Conservation (phyloP, 1,284 basidiomycete genomes). For the Ganoderma sp. region DNA sequence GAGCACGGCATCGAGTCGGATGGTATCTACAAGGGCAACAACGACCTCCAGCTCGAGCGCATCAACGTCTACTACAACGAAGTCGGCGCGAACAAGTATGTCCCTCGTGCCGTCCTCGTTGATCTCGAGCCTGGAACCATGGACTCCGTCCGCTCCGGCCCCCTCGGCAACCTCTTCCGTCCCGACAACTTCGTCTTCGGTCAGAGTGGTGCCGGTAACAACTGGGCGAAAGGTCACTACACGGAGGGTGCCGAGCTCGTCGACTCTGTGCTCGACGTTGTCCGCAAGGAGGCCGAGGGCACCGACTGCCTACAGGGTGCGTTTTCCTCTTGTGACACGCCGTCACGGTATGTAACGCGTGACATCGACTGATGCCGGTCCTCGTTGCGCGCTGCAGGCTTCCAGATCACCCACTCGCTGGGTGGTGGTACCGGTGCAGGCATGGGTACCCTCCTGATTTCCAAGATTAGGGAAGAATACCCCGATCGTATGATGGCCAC, state of each 20-base stretch:
- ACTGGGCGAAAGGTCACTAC: conserved; percentile 96
- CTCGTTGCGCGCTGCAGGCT: conserved; percentile 60
- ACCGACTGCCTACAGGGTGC: conserved; percentile 91
- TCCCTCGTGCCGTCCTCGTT: conserved; percentile 93
- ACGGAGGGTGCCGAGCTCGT: conserved; percentile 97
- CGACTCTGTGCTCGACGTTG: conserved; percentile 89
- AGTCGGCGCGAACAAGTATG: conserved; percentile 91
- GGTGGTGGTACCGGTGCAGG: conserved; percentile 97
- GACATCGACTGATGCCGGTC: conserved; percentile 26
- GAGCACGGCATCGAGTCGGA: conserved; percentile 96
- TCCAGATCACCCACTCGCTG: conserved; percentile 96
- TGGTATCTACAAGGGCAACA: conserved; percentile 92
- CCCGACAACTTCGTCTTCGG: conserved; percentile 96
- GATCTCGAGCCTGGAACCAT: conserved; percentile 98
- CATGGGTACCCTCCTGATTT: conserved; percentile 89
- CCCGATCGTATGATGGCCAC: conserved; percentile 98
- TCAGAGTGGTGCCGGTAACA: conserved; percentile 92
- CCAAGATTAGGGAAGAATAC: conserved; percentile 93
- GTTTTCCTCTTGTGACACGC: conserved; percentile 36
- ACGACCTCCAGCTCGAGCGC: conserved; percentile 96
- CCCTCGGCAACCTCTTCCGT: conserved; percentile 87
- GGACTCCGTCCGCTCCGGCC: conserved; percentile 91
- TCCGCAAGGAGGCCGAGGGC: conserved; percentile 89
- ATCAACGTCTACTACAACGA: conserved; percentile 98
- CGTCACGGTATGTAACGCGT: conserved; percentile 18